Evolutionary conservation across 306 rosid species (phyloP).

Genomic region (Bauhinia variegata): DNA sequence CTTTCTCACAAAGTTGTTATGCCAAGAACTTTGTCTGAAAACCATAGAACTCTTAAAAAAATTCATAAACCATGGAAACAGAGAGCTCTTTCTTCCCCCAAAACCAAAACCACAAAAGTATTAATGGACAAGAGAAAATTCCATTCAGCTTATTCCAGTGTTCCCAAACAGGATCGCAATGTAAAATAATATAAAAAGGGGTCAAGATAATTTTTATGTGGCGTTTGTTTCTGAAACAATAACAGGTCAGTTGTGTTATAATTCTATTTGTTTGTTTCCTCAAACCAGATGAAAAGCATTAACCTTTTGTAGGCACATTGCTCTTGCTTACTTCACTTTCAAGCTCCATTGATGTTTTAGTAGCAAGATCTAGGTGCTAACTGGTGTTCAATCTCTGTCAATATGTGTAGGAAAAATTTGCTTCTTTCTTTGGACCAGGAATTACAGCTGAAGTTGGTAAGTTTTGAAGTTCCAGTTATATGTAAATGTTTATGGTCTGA

Average conservation of each 20-base stretch:
- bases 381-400: constrained; percentile 20
- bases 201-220: background rate
- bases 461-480: constrained; percentile 34
- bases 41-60: background rate
- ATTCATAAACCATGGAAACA: constrained; percentile 1
- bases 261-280: background rate
- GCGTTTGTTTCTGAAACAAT: background rate
- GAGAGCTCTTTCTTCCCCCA: background rate
- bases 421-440: constrained; percentile 97
- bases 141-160: too few relatives aligned
- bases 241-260: constrained; percentile 18
- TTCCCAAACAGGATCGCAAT: constrained; percentile 1
- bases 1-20: too few relatives aligned
- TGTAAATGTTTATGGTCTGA: background rate
- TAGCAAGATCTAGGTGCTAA: constrained; percentile 18
- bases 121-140: too few relatives aligned
- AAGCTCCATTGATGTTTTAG: constrained; percentile 13
- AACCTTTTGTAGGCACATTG: background rate
- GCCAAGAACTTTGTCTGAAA: background rate
- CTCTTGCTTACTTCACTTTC: constrained; percentile 25
- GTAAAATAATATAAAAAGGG: background rate
- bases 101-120: too few relatives aligned
- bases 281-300: constrained; percentile 4
- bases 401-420: constrained; percentile 69
- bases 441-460: constrained; percentile 92